Evolutionary conservation across 768 basidiomycete genomes (phyloP).

Genomic region (Lyophyllum shimeji): DNA sequence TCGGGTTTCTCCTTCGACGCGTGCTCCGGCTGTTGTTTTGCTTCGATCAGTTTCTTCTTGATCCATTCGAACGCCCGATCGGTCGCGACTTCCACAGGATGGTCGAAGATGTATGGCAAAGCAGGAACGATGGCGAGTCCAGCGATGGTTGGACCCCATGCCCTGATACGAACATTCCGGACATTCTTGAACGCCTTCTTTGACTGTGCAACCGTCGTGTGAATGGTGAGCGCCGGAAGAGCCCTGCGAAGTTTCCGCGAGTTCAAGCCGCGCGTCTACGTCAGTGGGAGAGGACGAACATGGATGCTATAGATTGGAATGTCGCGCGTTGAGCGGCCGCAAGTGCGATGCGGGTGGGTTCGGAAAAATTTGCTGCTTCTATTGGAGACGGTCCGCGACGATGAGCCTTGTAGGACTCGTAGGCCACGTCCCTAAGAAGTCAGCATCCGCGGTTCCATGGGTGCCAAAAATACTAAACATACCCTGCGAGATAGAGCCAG

Average conservation of each 20-base stretch:
- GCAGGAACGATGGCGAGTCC: conserved; percentile 73
- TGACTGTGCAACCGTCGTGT: conserved; percentile 75
- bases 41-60: conserved; percentile 50
- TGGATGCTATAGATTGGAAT: conserved; percentile 82
- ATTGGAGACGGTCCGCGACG: conserved; percentile 62
- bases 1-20: conserved; percentile 13
- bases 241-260: conserved; percentile 47
- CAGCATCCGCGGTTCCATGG: background rate
- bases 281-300: conserved; percentile 44
- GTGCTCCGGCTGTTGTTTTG: conserved; percentile 19
- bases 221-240: conserved; percentile 82
- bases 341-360: conserved; percentile 65
- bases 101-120: conserved; percentile 76
- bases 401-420: conserved; percentile 80
- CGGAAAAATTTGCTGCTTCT: conserved; percentile 70
- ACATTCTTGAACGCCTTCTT: conserved; percentile 64
- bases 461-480: conserved; percentile 10
- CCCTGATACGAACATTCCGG: conserved; percentile 55
- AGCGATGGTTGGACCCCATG: conserved; percentile 76
- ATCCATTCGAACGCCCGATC: conserved; percentile 73
- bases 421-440: conserved; percentile 61
- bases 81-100: conserved; percentile 73
- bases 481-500: conserved; percentile 75
- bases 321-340: conserved; percentile 74
- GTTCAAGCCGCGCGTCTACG: conserved; percentile 7